These are phyloP conservation scores for Neofusicoccum laricinum DNA, from an alignment of 2,329 filamentous ascomycete genomes.

Conservation along the genomic window DNA sequence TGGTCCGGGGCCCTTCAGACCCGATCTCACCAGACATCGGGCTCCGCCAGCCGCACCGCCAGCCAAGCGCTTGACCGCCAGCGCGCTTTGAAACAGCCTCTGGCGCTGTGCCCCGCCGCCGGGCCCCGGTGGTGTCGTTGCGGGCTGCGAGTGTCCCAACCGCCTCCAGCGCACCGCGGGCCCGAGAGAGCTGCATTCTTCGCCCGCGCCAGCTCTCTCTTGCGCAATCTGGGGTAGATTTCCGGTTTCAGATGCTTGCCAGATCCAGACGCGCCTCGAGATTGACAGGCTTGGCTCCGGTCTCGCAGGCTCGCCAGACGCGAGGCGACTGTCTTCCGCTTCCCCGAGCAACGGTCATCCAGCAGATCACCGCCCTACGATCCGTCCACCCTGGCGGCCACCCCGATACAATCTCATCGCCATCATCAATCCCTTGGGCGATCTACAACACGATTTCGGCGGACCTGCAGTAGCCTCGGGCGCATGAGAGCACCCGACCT, in stretches of 20 bases:
- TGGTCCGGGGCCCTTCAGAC: background rate
- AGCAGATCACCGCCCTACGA: slow-evolving; percentile 4
- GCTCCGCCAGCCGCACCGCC: background rate
- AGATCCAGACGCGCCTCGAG: background rate
- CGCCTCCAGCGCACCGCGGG: background rate
- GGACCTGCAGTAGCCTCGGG: slow-evolving; percentile 16
- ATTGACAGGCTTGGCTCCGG: slow-evolving; percentile 2
- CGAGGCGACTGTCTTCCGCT: slow-evolving; percentile 14
- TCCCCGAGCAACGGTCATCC: slow-evolving; percentile 10
- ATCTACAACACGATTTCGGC: background rate
- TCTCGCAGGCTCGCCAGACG: slow-evolving; percentile 1
- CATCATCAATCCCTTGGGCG: slow-evolving; percentile 1
- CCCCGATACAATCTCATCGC: background rate
- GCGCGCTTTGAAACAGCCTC: background rate
- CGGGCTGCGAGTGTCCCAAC: background rate
- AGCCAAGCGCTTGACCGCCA: background rate
- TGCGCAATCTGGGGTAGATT: slow-evolving; percentile 17
- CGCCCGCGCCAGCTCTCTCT: background rate
- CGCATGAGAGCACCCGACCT: slow-evolving; percentile 5
- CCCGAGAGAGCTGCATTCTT: background rate
- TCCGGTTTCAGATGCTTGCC: slow-evolving; percentile 15
- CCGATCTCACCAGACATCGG: background rate
- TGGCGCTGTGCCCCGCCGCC: background rate
- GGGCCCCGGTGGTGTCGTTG: background rate
- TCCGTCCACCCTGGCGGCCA: background rate